A percentile compares a stretch with the other conserved stretches of the same genome.
These are phyloP conservation scores for Cyathus striatus DNA, from an alignment of 768 basidiomycete genomes.

Conservation along the genomic window DNA sequence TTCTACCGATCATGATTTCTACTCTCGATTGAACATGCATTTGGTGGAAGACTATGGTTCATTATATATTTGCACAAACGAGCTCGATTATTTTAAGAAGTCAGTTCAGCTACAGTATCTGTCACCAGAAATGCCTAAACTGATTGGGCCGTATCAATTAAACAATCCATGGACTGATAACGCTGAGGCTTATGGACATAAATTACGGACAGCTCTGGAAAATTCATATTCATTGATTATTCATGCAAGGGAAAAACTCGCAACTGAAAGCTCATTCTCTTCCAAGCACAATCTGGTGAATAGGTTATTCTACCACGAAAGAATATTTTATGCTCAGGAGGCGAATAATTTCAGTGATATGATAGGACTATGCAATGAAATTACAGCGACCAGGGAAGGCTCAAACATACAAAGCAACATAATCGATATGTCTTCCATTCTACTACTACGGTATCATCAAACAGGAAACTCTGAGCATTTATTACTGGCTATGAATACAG, in stretches of 20 bases:
- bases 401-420: neutral
- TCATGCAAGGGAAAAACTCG: neutral
- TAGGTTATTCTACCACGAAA: neutral
- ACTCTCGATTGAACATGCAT: neutral
- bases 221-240: no score
- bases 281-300: no score
- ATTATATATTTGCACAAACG: neutral
- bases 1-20: neutral
- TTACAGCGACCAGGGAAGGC: neutral
- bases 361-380: neutral
- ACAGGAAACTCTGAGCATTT: no score
- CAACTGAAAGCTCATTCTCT: neutral
- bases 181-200: no score
- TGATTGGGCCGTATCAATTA: no score
- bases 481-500: no score
- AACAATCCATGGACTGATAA: no score
- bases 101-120: no score
- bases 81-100: neutral
- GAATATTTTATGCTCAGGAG: neutral
- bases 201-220: no score
- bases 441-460: no score
- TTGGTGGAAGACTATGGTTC: neutral
- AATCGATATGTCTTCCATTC: neutral
- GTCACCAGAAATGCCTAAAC: no score
- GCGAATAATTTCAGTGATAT: neutral